These are phyloP conservation scores for Lithospermum erythrorhizon DNA, from an alignment of 257 asterid species.

Conservation along the genomic window DNA sequence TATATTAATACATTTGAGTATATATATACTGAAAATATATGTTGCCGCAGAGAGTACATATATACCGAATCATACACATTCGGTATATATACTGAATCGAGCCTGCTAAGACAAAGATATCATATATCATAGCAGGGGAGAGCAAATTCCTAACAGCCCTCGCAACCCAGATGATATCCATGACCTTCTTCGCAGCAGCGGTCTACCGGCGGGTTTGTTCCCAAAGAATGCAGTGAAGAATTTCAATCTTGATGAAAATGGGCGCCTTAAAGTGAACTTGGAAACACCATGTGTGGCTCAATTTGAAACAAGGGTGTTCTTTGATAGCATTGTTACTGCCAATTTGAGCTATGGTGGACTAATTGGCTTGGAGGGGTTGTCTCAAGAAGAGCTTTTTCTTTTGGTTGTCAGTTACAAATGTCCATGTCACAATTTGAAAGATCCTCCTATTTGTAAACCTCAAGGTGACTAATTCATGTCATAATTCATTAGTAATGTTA, in stretches of 20 bases:
- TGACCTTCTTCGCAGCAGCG: conserved; percentile 59
- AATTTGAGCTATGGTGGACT: conserved; percentile 76
- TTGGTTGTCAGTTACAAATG: conserved; percentile 84
- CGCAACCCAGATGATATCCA: conserved; percentile 29
- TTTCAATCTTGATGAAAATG: conserved; percentile 40
- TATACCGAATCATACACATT: too few species aligned
- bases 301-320: conserved; percentile 56
- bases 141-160: conserved; percentile 8
- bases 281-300: conserved; percentile 75
- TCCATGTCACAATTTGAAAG: conserved; percentile 79
- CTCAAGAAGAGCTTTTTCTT: conserved; percentile 81
- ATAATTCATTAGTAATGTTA: too few species aligned
- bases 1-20: too few species aligned
- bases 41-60: too few species aligned
- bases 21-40: too few species aligned
- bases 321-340: conserved; percentile 65
- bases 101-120: too few species aligned
- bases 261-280: conserved; percentile 48
- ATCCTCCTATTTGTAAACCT: conserved; percentile 71
- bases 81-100: too few species aligned
- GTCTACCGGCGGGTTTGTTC: conserved; percentile 73
- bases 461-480: conserved; percentile 25
- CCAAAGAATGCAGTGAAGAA: conserved; percentile 67
- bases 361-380: conserved; percentile 64
- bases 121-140: too few species aligned